Conservation (phyloP, 2,329 filamentous ascomycete species). For the Pseudofabraea citricarpa region DNA sequence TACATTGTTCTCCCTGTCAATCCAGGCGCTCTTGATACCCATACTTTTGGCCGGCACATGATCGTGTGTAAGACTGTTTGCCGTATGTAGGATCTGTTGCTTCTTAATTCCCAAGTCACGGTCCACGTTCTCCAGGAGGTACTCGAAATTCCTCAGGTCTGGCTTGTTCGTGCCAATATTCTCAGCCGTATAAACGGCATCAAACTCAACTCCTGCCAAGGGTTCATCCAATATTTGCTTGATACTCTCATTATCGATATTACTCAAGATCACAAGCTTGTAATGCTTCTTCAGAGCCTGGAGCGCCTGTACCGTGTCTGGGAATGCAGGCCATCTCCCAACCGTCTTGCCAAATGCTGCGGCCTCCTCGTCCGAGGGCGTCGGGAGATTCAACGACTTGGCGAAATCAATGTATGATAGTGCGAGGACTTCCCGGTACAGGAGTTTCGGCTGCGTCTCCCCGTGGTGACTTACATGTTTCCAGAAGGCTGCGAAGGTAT, state of each 20-base stretch:
- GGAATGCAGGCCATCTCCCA: conserved; percentile 41
- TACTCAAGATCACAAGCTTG: conserved; percentile 51
- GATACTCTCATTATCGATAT: conserved; percentile 52
- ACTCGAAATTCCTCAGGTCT: conserved; percentile 58
- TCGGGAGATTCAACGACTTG: conserved; percentile 25
- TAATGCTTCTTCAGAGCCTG: conserved; percentile 36
- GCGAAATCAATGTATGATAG: conserved; percentile 32
- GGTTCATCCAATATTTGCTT: conserved; percentile 36
- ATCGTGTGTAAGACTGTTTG: conserved; percentile 67
- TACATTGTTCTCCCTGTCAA: conserved; percentile 38
- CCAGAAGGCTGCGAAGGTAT: conserved; percentile 7
- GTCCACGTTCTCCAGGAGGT: conserved; percentile 51
- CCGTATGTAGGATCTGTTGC: conserved; percentile 56
- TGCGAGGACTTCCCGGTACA: conserved; percentile 45
- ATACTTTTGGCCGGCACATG: conserved; percentile 58
- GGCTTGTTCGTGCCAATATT: conserved; percentile 72
- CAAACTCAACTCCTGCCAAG: conserved; percentile 46
- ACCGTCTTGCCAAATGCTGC: conserved; percentile 37
- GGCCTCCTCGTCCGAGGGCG: conserved; percentile 22
- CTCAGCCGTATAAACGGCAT: conserved; percentile 62
- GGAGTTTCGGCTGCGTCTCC: conserved; percentile 38
- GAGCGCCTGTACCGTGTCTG: conserved; percentile 43
- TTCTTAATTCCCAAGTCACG: conserved; percentile 51
- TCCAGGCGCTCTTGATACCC: conserved; percentile 58
- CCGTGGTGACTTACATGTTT: conserved; percentile 28